Evolutionary conservation across 106 monocot genomes (phyloP).

Genomic region (Dendrobium chrysotoxum): DNA sequence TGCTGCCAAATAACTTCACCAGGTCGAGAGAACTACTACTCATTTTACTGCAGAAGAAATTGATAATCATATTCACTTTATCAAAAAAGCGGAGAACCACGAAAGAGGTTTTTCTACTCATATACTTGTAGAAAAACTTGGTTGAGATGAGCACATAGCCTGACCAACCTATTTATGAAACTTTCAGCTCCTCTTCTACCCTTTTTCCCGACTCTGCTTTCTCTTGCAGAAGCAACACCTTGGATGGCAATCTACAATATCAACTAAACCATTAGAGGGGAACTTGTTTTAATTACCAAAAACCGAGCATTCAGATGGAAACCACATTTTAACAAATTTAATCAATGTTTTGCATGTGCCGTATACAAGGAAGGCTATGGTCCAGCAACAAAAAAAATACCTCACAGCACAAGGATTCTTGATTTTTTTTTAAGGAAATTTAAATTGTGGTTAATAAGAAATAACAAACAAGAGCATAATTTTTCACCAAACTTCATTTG

Average conservation of each 20-base stretch:
- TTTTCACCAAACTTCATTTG: neutral
- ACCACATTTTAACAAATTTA: neutral
- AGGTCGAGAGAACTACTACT: constrained; percentile 57
- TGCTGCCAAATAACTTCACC: constrained; percentile 67
- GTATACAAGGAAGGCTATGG: neutral
- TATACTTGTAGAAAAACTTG: neutral
- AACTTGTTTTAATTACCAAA: neutral
- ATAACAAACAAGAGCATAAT: neutral
- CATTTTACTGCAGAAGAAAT: constrained; percentile 45
- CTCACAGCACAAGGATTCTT: neutral
- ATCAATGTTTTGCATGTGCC: neutral
- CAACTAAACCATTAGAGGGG: neutral
- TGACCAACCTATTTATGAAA: constrained; percentile 36
- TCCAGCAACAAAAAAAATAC: neutral
- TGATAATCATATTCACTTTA: neutral
- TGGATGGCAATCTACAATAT: constrained; percentile 50
- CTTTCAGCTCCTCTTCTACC: constrained; percentile 51
- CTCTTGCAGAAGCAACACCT: constrained; percentile 66
- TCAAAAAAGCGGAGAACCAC: neutral
- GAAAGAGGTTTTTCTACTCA: constrained; percentile 1
- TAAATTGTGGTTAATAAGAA: neutral
- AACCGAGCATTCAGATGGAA: neutral
- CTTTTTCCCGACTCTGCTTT: constrained; percentile 63
- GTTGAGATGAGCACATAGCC: neutral
- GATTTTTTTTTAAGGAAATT: neutral